phyloP scores from a whole-genome alignment of 129 eudicot species.

The Lactuca saligna region DNA sequence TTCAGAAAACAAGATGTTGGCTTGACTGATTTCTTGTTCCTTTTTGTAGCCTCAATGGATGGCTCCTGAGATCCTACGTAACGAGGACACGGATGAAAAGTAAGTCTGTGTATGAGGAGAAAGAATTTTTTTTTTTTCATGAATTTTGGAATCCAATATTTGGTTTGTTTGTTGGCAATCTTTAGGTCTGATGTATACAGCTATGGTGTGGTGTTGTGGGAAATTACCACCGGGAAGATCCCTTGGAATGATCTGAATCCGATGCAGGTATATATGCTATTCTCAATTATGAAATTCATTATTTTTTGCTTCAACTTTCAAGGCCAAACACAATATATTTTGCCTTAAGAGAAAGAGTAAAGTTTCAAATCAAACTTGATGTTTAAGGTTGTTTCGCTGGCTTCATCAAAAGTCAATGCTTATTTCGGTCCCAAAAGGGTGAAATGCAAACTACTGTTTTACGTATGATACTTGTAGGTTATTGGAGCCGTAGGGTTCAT shows the following conservation, averaged over 20 bases:
- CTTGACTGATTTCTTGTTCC: constrained; percentile 14
- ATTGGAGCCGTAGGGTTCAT: constrained; percentile 87
- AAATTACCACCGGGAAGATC: constrained; percentile 66
- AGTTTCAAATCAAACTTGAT: too few relatives aligned
- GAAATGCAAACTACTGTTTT: too few relatives aligned
- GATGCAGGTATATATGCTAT: constrained; percentile 70
- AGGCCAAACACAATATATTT: too few relatives aligned
- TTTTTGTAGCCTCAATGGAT: constrained; percentile 82
- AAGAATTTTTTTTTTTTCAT: not conserved
- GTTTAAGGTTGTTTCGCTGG: too few relatives aligned
- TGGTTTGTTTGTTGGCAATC: constrained; percentile 9
- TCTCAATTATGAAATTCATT: not conserved
- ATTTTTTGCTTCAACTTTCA: not conserved
- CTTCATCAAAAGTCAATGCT: too few relatives aligned
- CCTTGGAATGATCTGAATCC: constrained; percentile 38
- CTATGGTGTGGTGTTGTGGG: constrained; percentile 82
- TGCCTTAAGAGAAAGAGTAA: too few relatives aligned
- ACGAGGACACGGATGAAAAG: constrained; percentile 82
- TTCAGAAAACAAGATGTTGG: constrained; percentile 6
- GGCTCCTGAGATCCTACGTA: constrained; percentile 42
- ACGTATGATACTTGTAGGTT: constrained; percentile 42
- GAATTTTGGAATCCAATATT: not conserved
- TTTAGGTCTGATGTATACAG: constrained; percentile 74
- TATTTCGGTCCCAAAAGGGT: too few relatives aligned
- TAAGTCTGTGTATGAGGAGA: constrained; percentile 8